Evolutionary conservation across 495 filamentous ascomycete species (phyloP).

Genomic region (Neurospora sp.): DNA sequence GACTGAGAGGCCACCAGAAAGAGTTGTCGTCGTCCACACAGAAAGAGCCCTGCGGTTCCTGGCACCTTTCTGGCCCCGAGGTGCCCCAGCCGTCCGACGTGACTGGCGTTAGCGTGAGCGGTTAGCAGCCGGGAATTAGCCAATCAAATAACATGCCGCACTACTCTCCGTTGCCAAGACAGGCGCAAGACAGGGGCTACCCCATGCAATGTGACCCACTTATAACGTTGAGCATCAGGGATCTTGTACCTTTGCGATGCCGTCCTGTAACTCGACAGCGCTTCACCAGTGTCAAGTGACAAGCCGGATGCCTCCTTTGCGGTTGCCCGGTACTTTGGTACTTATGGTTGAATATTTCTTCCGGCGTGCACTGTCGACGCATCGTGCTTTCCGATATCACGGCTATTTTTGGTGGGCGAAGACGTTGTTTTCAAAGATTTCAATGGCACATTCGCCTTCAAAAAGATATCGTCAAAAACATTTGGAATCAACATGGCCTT

Average conservation of each 20-base stretch:
- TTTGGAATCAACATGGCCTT: background rate
- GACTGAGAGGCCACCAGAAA: background rate
- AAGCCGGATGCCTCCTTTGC: conserved; percentile 1
- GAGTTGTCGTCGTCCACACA: background rate
- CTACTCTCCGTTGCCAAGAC: conserved; percentile 9
- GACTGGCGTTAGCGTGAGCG: conserved; percentile 34
- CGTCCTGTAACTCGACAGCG: conserved; percentile 19
- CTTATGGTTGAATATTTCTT: background rate
- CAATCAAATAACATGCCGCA: conserved; percentile 25
- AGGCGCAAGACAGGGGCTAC: conserved; percentile 11
- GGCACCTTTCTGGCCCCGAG: background rate
- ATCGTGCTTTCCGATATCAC: background rate
- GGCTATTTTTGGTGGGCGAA: background rate
- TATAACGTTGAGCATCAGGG: background rate
- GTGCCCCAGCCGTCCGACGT: conserved; percentile 16
- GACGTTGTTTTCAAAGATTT: background rate
- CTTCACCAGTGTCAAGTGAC: conserved; percentile 22
- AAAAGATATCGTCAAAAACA: background rate
- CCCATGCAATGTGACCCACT: background rate
- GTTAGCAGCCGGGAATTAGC: conserved; percentile 23
- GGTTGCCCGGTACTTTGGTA: background rate
- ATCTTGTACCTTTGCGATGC: conserved; percentile 10
- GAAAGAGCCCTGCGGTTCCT: background rate
- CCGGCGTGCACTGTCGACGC: background rate
- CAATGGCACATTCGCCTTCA: background rate